Evolutionary conservation across 1,284 basidiomycete species (phyloP).

Genomic region (Megacollybia platyphylla): DNA sequence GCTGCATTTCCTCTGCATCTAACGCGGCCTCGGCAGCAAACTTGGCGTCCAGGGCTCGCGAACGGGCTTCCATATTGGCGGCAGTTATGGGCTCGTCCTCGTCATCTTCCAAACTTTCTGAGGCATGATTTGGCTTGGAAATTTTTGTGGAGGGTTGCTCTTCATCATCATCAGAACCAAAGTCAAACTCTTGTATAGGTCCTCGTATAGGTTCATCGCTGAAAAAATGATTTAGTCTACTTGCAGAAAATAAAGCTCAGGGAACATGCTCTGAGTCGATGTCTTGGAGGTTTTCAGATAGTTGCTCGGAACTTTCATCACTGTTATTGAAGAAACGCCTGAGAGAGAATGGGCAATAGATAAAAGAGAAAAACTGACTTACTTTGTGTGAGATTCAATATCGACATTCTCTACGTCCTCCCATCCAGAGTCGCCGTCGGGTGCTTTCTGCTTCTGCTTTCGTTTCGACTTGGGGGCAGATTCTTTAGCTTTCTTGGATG

Average conservation of each 20-base stretch:
- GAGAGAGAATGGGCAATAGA: slow-evolving; percentile 1
- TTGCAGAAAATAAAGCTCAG: not conserved
- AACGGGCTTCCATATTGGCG: slow-evolving; percentile 67
- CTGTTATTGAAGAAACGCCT: slow-evolving; percentile 39
- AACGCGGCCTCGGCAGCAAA: slow-evolving; percentile 57
- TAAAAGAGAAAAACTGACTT: slow-evolving; percentile 11
- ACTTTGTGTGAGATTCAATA: slow-evolving; percentile 32
- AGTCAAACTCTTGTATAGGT: slow-evolving; percentile 53
- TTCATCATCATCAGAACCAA: slow-evolving; percentile 55
- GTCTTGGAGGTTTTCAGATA: slow-evolving; percentile 34
- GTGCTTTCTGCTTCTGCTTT: slow-evolving; percentile 11
- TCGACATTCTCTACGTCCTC: slow-evolving; percentile 39
- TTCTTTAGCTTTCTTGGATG: slow-evolving; percentile 48
- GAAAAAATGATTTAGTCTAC: slow-evolving; percentile 1
- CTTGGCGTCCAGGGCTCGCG: slow-evolving; percentile 56
- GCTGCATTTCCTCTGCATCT: slow-evolving; percentile 54
- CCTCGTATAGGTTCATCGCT: slow-evolving; percentile 34
- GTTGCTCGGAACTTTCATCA: slow-evolving; percentile 32
- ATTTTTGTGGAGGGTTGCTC: slow-evolving; percentile 32
- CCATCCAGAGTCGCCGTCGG: slow-evolving; percentile 36
- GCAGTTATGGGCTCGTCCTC: slow-evolving; percentile 53
- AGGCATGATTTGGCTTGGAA: slow-evolving; percentile 39
- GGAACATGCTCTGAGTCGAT: slow-evolving; percentile 25
- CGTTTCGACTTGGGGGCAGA: slow-evolving; percentile 16
- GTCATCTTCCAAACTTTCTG: slow-evolving; percentile 27